Conservation (phyloP, 208 protist species). For the Crithidia acanthocephali region DNA sequence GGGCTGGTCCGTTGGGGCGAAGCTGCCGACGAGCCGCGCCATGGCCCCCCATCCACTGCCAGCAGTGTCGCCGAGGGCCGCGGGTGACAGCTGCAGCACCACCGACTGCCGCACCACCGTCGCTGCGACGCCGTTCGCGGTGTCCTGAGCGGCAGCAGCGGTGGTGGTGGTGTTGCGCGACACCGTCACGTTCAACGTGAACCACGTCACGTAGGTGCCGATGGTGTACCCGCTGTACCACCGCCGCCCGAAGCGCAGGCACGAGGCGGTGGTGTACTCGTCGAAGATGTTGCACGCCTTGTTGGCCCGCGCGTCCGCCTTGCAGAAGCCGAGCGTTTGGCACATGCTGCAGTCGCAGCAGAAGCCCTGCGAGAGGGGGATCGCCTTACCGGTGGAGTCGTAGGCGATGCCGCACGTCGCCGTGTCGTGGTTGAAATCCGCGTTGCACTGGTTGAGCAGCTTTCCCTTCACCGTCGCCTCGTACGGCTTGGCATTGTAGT, state of each 20-base stretch:
- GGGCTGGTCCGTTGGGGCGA: slow-evolving; percentile 54
- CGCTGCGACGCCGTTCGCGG: neutral
- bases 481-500: slow-evolving; percentile 89
- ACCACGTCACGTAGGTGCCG: slow-evolving; percentile 57
- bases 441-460: slow-evolving; percentile 67
- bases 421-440: slow-evolving; percentile 34
- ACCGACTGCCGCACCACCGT: slow-evolving; percentile 16
- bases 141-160: neutral
- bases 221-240: slow-evolving; percentile 91
- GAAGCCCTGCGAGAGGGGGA: slow-evolving; percentile 87
- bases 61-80: slow-evolving; percentile 38
- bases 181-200: slow-evolving; percentile 65
- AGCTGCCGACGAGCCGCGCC: slow-evolving; percentile 78
- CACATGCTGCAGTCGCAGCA: slow-evolving; percentile 86
- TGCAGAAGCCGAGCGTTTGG: slow-evolving; percentile 65
- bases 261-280: slow-evolving; percentile 66
- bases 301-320: slow-evolving; percentile 48
- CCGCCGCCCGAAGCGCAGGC: slow-evolving; percentile 72
- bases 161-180: slow-evolving; percentile 25
- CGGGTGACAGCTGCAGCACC: slow-evolving; percentile 56
- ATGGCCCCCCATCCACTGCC: slow-evolving; percentile 42
- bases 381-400: slow-evolving; percentile 39
- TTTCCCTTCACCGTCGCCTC: slow-evolving; percentile 59
- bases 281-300: slow-evolving; percentile 67
- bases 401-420: slow-evolving; percentile 79